Percentiles rank a stretch among this genome's conserved stretches.
phyloP scores from a whole-genome alignment of 2,329 filamentous ascomycete genomes.

The Lachnellula occidentalis region DNA sequence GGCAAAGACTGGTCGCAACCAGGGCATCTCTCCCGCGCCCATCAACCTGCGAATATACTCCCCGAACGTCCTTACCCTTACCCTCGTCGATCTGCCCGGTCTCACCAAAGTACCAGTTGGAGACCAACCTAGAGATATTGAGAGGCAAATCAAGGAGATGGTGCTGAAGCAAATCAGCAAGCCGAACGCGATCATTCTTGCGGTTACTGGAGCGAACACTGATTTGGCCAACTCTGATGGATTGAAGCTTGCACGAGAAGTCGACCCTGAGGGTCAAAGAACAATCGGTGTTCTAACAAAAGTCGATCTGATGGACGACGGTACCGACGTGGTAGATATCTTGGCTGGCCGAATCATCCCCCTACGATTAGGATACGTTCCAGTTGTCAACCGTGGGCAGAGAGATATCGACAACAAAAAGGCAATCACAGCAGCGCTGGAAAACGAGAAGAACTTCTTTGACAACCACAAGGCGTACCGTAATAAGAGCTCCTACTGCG shows the following conservation, averaged over 20 bases:
- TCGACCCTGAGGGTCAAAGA: constrained; percentile 93
- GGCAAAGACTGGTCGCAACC: constrained; percentile 92
- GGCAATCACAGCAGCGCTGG: constrained; percentile 81
- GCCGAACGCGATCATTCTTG: constrained; percentile 94
- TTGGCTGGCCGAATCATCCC: constrained; percentile 96
- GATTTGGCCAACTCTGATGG: constrained; percentile 99
- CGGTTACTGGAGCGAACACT: constrained; percentile 93
- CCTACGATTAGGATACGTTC: constrained; percentile 88
- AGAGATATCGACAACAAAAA: constrained; percentile 98
- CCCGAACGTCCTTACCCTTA: constrained; percentile 94
- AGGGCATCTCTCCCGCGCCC: constrained; percentile 89
- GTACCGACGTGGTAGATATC: constrained; percentile 97
- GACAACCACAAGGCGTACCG: constrained; percentile 98
- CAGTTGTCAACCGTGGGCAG: constrained; percentile 96
- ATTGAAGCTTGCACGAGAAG: constrained; percentile 90
- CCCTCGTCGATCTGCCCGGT: constrained; percentile 91
- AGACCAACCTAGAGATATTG: constrained; percentile 94
- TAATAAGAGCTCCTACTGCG: constrained; percentile 98
- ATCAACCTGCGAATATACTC: constrained; percentile 99
- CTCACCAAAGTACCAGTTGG: constrained; percentile 95
- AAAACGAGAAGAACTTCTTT: constrained; percentile 95
- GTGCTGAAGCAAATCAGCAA: constrained; percentile 98
- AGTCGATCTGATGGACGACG: constrained; percentile 98
- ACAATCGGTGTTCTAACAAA: constrained; percentile 98
- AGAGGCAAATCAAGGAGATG: constrained; percentile 95